Evolutionary conservation across 345 rosid genomes (phyloP).

Genomic region (Brassica nigra): DNA sequence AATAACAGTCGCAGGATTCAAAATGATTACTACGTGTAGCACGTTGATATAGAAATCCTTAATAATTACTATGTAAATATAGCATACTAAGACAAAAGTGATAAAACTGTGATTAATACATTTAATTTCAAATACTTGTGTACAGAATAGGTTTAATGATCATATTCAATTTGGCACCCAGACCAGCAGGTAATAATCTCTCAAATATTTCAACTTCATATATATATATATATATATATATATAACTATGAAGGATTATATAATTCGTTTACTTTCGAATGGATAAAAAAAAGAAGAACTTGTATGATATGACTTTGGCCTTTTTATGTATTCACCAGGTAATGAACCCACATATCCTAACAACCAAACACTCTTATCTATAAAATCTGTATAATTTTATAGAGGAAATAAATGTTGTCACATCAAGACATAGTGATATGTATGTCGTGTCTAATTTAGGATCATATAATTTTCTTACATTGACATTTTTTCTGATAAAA

Average conservation of each 20-base stretch:
- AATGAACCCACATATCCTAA: conserved; percentile 36
- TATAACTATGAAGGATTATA: neutral
- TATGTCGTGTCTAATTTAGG: conserved; percentile 42
- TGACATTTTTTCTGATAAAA: conserved; percentile 12
- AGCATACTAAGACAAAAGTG: neutral
- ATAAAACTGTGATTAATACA: neutral
- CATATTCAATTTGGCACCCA: neutral
- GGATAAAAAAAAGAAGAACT: conserved; percentile 7
- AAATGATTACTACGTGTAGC: neutral
- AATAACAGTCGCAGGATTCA: neutral
- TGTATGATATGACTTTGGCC: conserved; percentile 38
- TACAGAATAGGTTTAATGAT: neutral
- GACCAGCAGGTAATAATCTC: neutral
- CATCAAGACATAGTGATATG: conserved; percentile 36
- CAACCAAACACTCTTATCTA: conserved; percentile 32
- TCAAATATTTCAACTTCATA: neutral
- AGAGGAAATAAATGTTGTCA: conserved; percentile 28
- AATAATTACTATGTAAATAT: neutral
- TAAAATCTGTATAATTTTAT: neutral
- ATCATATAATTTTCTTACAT: conserved; percentile 40
- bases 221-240: neutral
- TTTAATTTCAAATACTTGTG: neutral
- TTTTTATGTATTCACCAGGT: conserved; percentile 35
- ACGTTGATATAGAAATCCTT: neutral
- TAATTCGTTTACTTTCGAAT: conserved; percentile 18